Evolutionary conservation across 164 flowering plant species (phyloP).

Genomic region (Paratinospora sagittata): DNA sequence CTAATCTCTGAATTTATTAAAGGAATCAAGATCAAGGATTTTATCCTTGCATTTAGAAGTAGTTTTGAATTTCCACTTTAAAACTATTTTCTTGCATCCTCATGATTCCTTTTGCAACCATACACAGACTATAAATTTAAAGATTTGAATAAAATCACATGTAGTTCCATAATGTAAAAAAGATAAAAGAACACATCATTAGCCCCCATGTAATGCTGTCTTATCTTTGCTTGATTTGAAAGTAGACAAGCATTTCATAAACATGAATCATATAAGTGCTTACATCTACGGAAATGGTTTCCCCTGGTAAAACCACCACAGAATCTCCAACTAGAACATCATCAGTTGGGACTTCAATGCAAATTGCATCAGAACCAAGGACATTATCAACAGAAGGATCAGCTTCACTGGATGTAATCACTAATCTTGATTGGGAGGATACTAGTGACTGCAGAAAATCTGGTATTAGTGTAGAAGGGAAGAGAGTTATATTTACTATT

Average conservation of each 20-base stretch:
- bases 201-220: background rate
- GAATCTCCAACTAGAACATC: slow-evolving; percentile 85
- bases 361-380: slow-evolving; percentile 66
- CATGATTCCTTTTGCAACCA: background rate
- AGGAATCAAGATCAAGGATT: background rate
- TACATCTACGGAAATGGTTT: slow-evolving; percentile 91
- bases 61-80: background rate
- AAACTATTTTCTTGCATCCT: background rate
- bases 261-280: slow-evolving; percentile 22
- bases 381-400: slow-evolving; percentile 41
- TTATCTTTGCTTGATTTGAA: background rate
- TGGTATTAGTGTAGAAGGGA: background rate
- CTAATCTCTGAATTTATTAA: no score
- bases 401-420: slow-evolving; percentile 59
- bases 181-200: background rate
- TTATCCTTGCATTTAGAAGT: background rate
- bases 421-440: slow-evolving; percentile 78
- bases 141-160: background rate
- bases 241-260: slow-evolving; percentile 1
- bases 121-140: background rate
- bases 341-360: slow-evolving; percentile 82
- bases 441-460: slow-evolving; percentile 60
- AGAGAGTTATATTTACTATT: background rate
- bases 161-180: background rate
- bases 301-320: slow-evolving; percentile 87